phyloP scores from a whole-genome alignment of 805 yeast genomes.

The Cyberlindnera amylophila region DNA sequence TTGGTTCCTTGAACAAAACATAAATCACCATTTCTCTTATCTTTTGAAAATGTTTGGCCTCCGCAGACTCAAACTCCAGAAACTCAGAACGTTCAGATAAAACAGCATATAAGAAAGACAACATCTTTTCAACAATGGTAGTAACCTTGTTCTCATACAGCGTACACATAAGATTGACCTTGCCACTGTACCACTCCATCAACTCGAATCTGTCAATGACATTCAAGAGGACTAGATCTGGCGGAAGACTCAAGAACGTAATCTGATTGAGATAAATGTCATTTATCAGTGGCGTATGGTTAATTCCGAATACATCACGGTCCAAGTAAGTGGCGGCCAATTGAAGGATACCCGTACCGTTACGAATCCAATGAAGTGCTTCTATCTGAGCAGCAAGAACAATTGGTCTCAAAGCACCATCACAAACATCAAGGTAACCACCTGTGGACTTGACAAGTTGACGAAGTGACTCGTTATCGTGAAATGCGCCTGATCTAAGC shows the following conservation, averaged over 20 bases:
- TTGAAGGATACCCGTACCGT: constrained; percentile 52
- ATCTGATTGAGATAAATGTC: constrained; percentile 74
- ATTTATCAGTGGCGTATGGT: constrained; percentile 50
- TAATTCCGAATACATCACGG: constrained; percentile 35
- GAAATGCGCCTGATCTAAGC: constrained; percentile 1
- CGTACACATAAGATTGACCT: constrained; percentile 35
- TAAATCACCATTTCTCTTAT: constrained; percentile 45
- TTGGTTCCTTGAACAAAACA: constrained; percentile 47
- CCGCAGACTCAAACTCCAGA: constrained; percentile 35
- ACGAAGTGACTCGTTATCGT: constrained; percentile 1
- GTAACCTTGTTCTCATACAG: constrained; percentile 45
- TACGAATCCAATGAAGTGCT: constrained; percentile 70
- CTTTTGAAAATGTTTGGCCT: constrained; percentile 26
- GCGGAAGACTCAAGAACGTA: constrained; percentile 46
- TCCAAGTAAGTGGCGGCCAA: constrained; percentile 49
- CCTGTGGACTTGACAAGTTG: constrained; percentile 16
- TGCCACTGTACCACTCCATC: constrained; percentile 43
- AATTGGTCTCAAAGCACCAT: constrained; percentile 54
- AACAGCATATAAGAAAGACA: constrained; percentile 64
- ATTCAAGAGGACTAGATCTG: constrained; percentile 48
- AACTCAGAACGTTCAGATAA: constrained; percentile 68
- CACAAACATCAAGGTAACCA: constrained; percentile 48
- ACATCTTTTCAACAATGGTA: constrained; percentile 74
- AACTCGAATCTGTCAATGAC: constrained; percentile 60
- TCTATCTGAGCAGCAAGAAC: constrained; percentile 60